Conservation (phyloP, 345 rosid species). For the Arabis alpina region DNA sequence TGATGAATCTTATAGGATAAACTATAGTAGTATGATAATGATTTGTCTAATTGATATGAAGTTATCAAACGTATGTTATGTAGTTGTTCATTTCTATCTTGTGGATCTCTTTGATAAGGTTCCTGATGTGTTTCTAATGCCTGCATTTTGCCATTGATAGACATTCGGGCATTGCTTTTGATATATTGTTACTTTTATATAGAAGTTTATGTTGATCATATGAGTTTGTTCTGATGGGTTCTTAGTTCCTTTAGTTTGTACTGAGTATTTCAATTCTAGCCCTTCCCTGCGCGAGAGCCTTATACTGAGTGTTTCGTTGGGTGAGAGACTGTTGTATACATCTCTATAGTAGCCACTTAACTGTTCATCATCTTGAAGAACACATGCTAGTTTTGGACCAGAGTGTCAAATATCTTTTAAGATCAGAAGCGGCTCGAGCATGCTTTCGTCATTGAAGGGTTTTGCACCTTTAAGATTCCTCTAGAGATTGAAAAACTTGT, state of each 20-base stretch:
- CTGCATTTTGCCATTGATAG: no score
- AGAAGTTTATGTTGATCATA: neutral
- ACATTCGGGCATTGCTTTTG: no score
- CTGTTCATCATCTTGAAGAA: neutral
- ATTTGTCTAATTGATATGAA: neutral
- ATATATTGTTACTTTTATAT: no score
- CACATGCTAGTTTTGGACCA: neutral
- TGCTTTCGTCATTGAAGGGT: neutral
- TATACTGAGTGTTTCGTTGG: neutral
- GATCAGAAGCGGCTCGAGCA: neutral
- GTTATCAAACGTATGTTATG: no score
- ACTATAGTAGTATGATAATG: neutral
- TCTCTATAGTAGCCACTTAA: neutral
- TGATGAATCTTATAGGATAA: neutral
- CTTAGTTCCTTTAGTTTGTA: neutral
- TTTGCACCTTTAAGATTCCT: neutral
- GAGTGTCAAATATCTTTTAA: no score
- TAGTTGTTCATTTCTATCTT: neutral
- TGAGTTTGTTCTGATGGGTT: slow-evolving; percentile 7
- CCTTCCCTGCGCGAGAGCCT: neutral
- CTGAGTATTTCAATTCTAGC: neutral
- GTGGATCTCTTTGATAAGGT: neutral
- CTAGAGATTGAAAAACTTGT: neutral
- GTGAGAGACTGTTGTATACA: neutral
- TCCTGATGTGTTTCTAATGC: neutral